These are phyloP conservation scores for Takakia lepidozioides DNA, from an alignment of 225 moss, liverwort and hornwort genomes.

Conservation along the genomic window DNA sequence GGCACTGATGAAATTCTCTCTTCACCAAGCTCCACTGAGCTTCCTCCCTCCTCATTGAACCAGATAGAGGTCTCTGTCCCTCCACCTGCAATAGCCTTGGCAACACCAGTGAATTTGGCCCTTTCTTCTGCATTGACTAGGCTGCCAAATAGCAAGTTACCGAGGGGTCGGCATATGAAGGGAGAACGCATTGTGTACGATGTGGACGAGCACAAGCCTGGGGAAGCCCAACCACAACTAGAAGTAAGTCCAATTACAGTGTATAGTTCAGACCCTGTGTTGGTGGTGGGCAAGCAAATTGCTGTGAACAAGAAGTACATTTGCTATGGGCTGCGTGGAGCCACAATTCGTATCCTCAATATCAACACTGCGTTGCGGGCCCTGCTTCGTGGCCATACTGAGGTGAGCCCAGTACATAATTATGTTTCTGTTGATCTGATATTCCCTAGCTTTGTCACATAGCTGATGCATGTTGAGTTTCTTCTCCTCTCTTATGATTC, in stretches of 20 bases:
- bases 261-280: slow-evolving; percentile 45
- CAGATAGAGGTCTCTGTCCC: slow-evolving; percentile 33
- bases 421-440: background rate
- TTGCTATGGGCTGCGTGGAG: slow-evolving; percentile 49
- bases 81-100: slow-evolving; percentile 47
- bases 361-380: slow-evolving; percentile 53
- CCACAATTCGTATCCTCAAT: slow-evolving; percentile 47
- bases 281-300: slow-evolving; percentile 53
- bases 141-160: slow-evolving; percentile 36
- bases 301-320: slow-evolving; percentile 58
- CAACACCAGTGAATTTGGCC: slow-evolving; percentile 47
- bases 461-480: too few relatives aligned
- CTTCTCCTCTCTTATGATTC: too few relatives aligned
- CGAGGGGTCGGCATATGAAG: slow-evolving; percentile 32
- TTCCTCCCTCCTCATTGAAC: slow-evolving; percentile 14
- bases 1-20: slow-evolving; percentile 29
- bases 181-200: slow-evolving; percentile 49
- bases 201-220: slow-evolving; percentile 37
- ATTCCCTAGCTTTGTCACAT: too few relatives aligned
- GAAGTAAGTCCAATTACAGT: slow-evolving; percentile 62
- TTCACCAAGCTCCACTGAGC: slow-evolving; percentile 22
- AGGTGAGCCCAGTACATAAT: slow-evolving; percentile 13
- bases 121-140: slow-evolving; percentile 18
- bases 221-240: slow-evolving; percentile 52
- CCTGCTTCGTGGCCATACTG: slow-evolving; percentile 49